A percentile compares a stretch with the other conserved stretches of the same genome.
Evolutionary conservation across 305 asterid genomes (phyloP).

Genomic region (Andrographis paniculata): DNA sequence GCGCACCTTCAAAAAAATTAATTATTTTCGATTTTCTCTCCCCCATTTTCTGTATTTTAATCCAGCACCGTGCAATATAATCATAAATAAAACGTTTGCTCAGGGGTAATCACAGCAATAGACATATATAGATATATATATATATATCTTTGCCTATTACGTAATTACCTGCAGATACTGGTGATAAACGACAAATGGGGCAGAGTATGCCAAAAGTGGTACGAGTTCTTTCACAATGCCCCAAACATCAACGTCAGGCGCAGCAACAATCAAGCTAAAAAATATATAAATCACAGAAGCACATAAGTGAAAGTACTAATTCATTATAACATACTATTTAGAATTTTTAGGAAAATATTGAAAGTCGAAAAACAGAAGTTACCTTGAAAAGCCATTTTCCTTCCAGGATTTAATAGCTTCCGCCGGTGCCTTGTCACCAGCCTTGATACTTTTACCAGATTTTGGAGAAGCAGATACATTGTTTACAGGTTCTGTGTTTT

Average conservation of each 20-base stretch:
- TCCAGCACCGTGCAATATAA: too few species aligned
- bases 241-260: conserved; percentile 77
- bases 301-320: conserved; percentile 15
- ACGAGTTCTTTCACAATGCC: conserved; percentile 56
- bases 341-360: background rate
- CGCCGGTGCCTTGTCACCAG: conserved; percentile 66
- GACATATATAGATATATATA: background rate
- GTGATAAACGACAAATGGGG: conserved; percentile 82
- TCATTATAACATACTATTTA: too few species aligned
- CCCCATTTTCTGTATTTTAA: background rate
- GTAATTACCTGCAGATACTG: conserved; percentile 69
- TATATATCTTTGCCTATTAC: conserved; percentile 7
- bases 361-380: conserved; percentile 8
- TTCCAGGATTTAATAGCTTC: conserved; percentile 61
- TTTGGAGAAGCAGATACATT: conserved; percentile 33
- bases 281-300: conserved; percentile 6
- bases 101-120: too few species aligned
- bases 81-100: too few species aligned
- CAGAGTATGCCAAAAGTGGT: conserved; percentile 76
- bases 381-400: conserved; percentile 94
- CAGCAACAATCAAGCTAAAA: conserved; percentile 74
- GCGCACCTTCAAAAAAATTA: background rate
- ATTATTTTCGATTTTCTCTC: too few species aligned
- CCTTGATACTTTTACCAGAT: conserved; percentile 35
- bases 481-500: conserved; percentile 26